Evolutionary conservation across 2,329 filamentous ascomycete genomes (phyloP), one percentile per base, ranked within the genome.

Genomic region (Pseudopyrenochaeta lycopersici): DNA sequence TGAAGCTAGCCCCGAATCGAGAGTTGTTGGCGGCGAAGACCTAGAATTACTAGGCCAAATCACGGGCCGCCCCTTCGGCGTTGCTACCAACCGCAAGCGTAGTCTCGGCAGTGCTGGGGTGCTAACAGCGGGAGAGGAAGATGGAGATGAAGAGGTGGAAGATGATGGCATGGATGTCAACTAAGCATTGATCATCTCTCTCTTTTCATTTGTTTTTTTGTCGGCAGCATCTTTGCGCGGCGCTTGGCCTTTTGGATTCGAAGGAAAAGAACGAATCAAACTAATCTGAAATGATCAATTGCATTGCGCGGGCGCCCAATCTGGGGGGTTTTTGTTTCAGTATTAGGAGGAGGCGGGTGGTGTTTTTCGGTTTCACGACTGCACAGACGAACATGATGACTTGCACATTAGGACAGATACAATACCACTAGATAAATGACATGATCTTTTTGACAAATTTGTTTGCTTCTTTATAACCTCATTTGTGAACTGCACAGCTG

Each of bases 1-100:
- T 75, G 93, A 97, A 72, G 90, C 97, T 38, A 92, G 97, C 75
- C 90, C 88, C 67, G 95, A 98, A 70, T 92, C 93, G n/a, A 85
- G 94, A 21, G 89, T 99, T 6, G 84, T 98, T 5, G 90, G 90
- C 47, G 94, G 94, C 38, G 91, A 96, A 58, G 92, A 97, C 73
- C 80, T 96, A 12, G 87, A 88, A 60, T 78, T 82, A 52, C 80
- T 87, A 2, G 84, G 83, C 10, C 82, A 81, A 5, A 73, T 85
- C 21, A 50, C 73, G 78, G 58, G 62, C 11, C 56, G 81, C 75
- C 52, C 65, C 57, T 59, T 78, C 49, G 73, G 73, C 17, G 61
- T 67, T 35, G 42, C 65, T 4, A 72, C 71, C 32, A 76, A 74
- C 3, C 74, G 78, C 33, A 81, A 81, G 70, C 64, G 80, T 46